Conservation (phyloP, 139 green algal genomes). For the Haematococcus sp. region DNA sequence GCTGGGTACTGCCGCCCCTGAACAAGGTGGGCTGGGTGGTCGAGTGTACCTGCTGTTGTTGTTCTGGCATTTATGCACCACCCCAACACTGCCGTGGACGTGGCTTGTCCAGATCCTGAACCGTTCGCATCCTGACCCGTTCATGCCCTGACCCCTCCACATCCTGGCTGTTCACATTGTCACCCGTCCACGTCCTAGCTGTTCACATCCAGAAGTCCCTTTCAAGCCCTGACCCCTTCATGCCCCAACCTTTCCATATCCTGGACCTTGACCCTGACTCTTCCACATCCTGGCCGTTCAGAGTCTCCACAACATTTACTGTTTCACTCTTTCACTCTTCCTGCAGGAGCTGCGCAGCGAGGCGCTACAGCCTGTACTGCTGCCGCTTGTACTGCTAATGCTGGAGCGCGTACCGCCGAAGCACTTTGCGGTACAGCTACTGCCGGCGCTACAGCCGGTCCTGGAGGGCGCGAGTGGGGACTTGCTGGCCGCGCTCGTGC, state of each 20-base stretch:
- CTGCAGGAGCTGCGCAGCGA: conserved; percentile 54
- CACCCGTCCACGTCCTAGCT: neutral
- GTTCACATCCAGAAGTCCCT: conserved; percentile 32
- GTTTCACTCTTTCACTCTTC: no score
- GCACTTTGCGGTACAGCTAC: conserved; percentile 43
- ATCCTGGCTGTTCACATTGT: no score
- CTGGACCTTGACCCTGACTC: neutral
- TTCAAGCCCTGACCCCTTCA: neutral
- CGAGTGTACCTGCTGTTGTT: no score
- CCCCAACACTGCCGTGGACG: no score
- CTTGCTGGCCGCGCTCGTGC: conserved; percentile 51
- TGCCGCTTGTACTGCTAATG: conserved; percentile 66
- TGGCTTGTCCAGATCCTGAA: no score
- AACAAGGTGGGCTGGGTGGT: conserved; percentile 23
- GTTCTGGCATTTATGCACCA: no score
- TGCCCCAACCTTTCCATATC: neutral
- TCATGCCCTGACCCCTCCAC: no score
- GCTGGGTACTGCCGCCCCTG: conserved; percentile 24
- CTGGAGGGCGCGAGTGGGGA: conserved; percentile 44
- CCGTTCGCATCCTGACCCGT: no score
- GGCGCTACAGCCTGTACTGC: conserved; percentile 45
- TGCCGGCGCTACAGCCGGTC: conserved; percentile 50
- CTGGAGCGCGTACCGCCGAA: conserved; percentile 31
- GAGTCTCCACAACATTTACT: neutral
- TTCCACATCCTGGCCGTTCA: neutral